Percentiles rank a stretch among this genome's conserved stretches.
phyloP scores from a whole-genome alignment of 148 eudicot genomes.

The Tetragonia tetragonoides region DNA sequence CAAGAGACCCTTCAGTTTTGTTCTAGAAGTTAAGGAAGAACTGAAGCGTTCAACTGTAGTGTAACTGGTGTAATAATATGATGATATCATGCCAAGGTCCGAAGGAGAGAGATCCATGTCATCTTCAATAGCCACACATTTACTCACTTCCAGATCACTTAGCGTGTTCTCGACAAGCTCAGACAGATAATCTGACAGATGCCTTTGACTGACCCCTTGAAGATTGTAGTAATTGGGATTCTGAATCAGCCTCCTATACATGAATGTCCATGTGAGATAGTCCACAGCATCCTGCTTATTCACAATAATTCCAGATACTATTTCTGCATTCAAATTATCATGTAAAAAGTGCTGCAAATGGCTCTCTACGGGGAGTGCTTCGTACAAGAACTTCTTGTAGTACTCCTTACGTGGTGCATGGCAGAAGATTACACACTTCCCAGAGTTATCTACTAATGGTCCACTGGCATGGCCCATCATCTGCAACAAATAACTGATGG shows the following conservation, averaged over 20 bases:
- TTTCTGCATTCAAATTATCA: conserved; percentile 89
- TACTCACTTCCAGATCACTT: conserved; percentile 74
- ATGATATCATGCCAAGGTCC: conserved; percentile 96
- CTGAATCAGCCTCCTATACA: conserved; percentile 94
- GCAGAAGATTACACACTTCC: conserved; percentile 89
- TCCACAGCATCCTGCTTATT: conserved; percentile 97
- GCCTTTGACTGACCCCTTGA: conserved; percentile 93
- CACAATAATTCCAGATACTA: conserved; percentile 74
- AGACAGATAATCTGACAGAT: conserved; percentile 83
- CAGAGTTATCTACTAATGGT: conserved; percentile 39
- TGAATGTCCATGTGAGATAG: conserved; percentile 92
- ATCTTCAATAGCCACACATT: conserved; percentile 79
- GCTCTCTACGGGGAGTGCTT: conserved; percentile 95
- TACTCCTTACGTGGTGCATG: conserved; percentile 93
- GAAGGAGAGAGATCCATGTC: conserved; percentile 69
- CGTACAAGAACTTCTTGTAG: conserved; percentile 87
- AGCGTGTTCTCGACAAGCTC: conserved; percentile 90
- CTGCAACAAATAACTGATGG: conserved; percentile 84
- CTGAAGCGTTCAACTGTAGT: conserved; percentile 89
- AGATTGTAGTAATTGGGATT: conserved; percentile 95
- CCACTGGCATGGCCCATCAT: conserved; percentile 73
- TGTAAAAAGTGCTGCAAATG: conserved; percentile 82
- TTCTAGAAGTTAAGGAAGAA: conserved; percentile 68
- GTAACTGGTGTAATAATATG: conserved; percentile 84
- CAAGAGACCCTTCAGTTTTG: conserved; percentile 82